Evolutionary conservation across 169 alveolate species (phyloP).

Genomic region (Plasmodium billcollinsi): DNA sequence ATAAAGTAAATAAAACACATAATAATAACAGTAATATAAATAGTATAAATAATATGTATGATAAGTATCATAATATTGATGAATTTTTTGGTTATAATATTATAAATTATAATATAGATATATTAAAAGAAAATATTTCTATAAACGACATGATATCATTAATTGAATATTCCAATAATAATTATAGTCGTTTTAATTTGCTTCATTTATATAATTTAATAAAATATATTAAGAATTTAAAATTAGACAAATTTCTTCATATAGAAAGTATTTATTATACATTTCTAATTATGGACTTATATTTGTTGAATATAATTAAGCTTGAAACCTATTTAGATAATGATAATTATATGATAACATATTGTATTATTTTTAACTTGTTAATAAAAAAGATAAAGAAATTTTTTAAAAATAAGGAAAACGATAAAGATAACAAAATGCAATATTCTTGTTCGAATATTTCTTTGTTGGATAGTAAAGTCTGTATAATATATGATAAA

Average conservation of each 20-base stretch:
- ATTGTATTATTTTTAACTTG: slow-evolving; percentile 36
- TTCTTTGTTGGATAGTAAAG: neutral
- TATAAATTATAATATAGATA: neutral
- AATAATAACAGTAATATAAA: neutral
- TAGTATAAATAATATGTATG: neutral
- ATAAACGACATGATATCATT: slow-evolving; percentile 6
- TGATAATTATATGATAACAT: slow-evolving; percentile 8
- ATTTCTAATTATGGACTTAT: slow-evolving; percentile 29
- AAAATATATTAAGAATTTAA: slow-evolving; percentile 12
- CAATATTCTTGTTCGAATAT: neutral
- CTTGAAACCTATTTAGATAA: slow-evolving; percentile 14
- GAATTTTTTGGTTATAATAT: neutral
- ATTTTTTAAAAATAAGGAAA: slow-evolving; percentile 8
- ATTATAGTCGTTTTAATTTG: slow-evolving; percentile 31
- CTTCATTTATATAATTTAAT: slow-evolving; percentile 28
- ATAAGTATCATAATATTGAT: neutral
- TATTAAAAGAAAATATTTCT: neutral
- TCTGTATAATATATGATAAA: neutral
- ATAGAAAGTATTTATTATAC: slow-evolving; percentile 46
- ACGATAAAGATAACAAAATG: neutral
- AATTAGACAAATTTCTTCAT: neutral
- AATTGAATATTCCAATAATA: slow-evolving; percentile 26
- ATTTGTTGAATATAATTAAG: slow-evolving; percentile 19
- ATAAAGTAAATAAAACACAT: neutral
- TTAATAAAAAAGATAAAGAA: slow-evolving; percentile 4